Evolutionary conservation across 2,329 filamentous ascomycete genomes (phyloP).

Genomic region (Penicillium sp.): DNA sequence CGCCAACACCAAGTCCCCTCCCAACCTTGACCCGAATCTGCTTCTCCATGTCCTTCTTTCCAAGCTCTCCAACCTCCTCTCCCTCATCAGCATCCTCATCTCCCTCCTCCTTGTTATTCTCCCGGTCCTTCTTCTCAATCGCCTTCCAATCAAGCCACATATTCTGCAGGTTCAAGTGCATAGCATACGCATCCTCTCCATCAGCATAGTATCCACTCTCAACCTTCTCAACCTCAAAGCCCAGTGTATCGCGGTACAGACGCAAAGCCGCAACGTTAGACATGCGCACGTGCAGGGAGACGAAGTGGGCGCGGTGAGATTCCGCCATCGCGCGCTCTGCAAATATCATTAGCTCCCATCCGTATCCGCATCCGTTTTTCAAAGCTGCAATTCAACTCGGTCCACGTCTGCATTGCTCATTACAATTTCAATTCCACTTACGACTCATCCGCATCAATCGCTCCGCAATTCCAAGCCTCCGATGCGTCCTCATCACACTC

Average conservation of each 20-base stretch:
- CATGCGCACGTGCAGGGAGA: constrained; percentile 92
- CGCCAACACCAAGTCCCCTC: constrained; percentile 72
- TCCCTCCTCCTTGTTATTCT: constrained; percentile 32
- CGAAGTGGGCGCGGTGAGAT: constrained; percentile 86
- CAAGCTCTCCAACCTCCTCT: constrained; percentile 68
- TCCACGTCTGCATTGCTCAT: too few relatives aligned
- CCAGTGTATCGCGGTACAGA: constrained; percentile 88
- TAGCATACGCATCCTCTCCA: constrained; percentile 92
- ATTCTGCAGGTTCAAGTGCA: constrained; percentile 77
- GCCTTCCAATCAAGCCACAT: constrained; percentile 51
- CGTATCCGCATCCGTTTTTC: not conserved
- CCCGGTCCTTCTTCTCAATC: constrained; percentile 42
- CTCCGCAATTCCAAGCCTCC: constrained; percentile 88
- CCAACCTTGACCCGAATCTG: constrained; percentile 87
- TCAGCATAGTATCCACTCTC: constrained; percentile 72
- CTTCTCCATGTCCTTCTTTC: constrained; percentile 56
- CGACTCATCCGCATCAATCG: constrained; percentile 96
- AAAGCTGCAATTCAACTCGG: too few relatives aligned
- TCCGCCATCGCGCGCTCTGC: constrained; percentile 94
- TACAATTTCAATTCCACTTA: constrained; percentile 48
- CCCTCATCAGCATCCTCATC: constrained; percentile 60
- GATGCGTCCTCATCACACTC: constrained; percentile 94
- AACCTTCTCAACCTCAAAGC: constrained; percentile 79
- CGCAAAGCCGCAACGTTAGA: constrained; percentile 89
- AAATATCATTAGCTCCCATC: constrained; percentile 5